Evolutionary conservation across 2,329 filamentous ascomycete species (phyloP), one percentile per base, ranked within the genome.

Genomic region (Penicillium rolfsii): DNA sequence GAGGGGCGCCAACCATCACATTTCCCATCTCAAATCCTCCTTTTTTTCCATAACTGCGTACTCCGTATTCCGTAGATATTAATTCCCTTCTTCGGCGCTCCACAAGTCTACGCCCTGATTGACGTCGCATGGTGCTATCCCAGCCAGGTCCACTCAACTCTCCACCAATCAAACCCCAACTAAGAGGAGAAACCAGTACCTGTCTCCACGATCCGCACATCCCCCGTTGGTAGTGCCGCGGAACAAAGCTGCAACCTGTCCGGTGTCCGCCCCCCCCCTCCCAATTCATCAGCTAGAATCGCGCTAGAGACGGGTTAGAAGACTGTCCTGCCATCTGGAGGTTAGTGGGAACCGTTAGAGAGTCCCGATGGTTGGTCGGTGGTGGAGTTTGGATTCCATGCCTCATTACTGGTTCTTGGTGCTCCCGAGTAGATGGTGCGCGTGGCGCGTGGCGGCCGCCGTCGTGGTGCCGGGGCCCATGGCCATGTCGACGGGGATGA

Each of bases 231-330:
- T 67, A 68, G 67, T 61, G 65, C 53, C 61, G 43, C 49, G 54
- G 61, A 69, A 63, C 28, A 11, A 50, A 50, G 26, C 55, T 62
- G 16, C 57, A 57, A 59, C 57, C 55, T 52, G 58, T 45, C 41
- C 55, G 45, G 41, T 19, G 16, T 6, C 19, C 19, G 19, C 19
- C 19, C 19, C 19, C 19, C 19, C 40, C 9, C 45, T 16, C 45
- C n/a, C 26, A 48, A 48, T 19, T 33, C 55, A 55, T 56, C 65
- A 64, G 66, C 71, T 73, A 74, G 73, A 74, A 72, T 2, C 63
- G 62, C 71, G 66, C 71, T 73, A 74, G 72, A 73, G 62, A 59
- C 58, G 62, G 63, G 59, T 64, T 69, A 64, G 71, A 73, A 74
- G 61, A 57, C 53, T 16, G 24, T 30, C 14, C 19, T 22, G 19